Evolutionary conservation across 2,329 filamentous ascomycete genomes (phyloP).

Genomic region (Penicillium sp.): DNA sequence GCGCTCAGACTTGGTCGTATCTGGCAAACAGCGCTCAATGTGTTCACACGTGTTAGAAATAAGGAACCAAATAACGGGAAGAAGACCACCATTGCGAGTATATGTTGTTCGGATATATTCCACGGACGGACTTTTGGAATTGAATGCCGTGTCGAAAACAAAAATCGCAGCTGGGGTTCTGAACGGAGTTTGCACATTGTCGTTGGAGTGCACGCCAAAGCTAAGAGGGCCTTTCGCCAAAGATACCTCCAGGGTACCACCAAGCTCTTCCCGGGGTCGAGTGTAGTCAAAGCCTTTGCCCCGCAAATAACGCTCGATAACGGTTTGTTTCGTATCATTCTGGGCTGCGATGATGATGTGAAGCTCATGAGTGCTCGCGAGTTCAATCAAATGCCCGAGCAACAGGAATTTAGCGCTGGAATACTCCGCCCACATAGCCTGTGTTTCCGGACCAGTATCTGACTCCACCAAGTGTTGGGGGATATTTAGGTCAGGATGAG

Average conservation of each 20-base stretch:
- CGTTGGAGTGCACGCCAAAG: slow-evolving; percentile 37
- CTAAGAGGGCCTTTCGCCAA: slow-evolving; percentile 36
- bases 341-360: slow-evolving; percentile 43
- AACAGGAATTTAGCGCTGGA: slow-evolving; percentile 49
- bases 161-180: slow-evolving; percentile 42
- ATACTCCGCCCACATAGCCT: slow-evolving; percentile 49
- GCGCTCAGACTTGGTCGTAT: slow-evolving; percentile 32
- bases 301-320: slow-evolving; percentile 44
- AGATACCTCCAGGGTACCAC: slow-evolving; percentile 36
- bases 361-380: slow-evolving; percentile 33
- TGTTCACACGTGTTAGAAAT: slow-evolving; percentile 50
- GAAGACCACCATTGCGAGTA: slow-evolving; percentile 33
- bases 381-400: slow-evolving; percentile 43
- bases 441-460: slow-evolving; percentile 34
- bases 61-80: slow-evolving; percentile 47
- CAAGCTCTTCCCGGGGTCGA: slow-evolving; percentile 33
- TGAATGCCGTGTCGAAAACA: slow-evolving; percentile 46
- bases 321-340: slow-evolving; percentile 34
- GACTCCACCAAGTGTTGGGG: slow-evolving; percentile 37
- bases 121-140: slow-evolving; percentile 38
- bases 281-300: slow-evolving; percentile 41
- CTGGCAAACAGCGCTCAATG: slow-evolving; percentile 44
- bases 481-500: slow-evolving; percentile 48
- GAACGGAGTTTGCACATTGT: slow-evolving; percentile 32
- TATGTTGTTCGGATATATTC: slow-evolving; percentile 40